Conservation (phyloP, 768 basidiomycete genomes). For the Pulveroboletus sp. region DNA sequence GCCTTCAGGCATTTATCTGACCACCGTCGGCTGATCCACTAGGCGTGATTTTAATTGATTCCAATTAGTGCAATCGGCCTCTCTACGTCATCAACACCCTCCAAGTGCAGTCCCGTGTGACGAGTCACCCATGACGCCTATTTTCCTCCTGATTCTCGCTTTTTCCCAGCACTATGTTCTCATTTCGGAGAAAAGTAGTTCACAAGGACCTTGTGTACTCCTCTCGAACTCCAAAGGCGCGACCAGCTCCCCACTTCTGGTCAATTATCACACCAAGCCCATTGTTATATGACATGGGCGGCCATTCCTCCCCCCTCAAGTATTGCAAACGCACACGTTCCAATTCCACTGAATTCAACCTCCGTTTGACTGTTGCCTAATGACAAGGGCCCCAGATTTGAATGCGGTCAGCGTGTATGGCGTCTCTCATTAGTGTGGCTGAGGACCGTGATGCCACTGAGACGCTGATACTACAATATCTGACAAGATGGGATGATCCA, state of each 20-base stretch:
- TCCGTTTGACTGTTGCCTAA: slow-evolving; percentile 4
- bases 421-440: background rate
- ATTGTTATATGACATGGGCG: background rate
- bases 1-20: background rate
- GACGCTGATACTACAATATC: slow-evolving; percentile 9
- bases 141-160: background rate
- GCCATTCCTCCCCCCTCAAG: background rate
- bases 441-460: background rate
- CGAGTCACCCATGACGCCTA: background rate
- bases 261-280: background rate
- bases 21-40: background rate
- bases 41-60: background rate
- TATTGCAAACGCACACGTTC: slow-evolving; percentile 9
- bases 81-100: too few species aligned
- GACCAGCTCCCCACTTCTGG: slow-evolving; percentile 1
- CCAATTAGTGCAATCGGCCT: too few species aligned
- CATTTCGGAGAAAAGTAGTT: background rate
- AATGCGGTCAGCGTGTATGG: background rate
- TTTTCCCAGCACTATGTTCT: background rate
- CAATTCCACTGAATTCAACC: background rate
- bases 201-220: background rate
- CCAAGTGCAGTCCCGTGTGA: too few species aligned
- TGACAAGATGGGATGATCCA: slow-evolving; percentile 1
- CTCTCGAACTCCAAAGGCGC: background rate
- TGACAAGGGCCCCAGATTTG: background rate